phyloP scores from a whole-genome alignment of 2,329 filamentous ascomycete species.

The Huntiella savannae region DNA sequence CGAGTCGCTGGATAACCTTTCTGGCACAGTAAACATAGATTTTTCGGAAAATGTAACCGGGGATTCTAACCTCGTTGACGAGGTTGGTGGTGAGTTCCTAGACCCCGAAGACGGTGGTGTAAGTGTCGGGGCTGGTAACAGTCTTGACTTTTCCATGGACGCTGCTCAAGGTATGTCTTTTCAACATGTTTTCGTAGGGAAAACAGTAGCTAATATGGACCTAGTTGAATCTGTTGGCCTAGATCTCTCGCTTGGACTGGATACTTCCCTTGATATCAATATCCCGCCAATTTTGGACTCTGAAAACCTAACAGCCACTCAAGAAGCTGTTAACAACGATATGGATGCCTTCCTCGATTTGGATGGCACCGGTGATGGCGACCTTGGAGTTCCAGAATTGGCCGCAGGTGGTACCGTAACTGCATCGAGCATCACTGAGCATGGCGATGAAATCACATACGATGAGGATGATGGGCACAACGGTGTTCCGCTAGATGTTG shows the following conservation, averaged over 20 bases:
- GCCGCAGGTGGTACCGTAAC: background rate
- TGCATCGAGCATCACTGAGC: slow-evolving; percentile 10
- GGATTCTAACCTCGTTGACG: slow-evolving; percentile 10
- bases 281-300: slow-evolving; percentile 5
- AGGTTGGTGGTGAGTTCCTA: slow-evolving; percentile 11
- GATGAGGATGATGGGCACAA: slow-evolving; percentile 11
- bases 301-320: slow-evolving; percentile 3
- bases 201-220: background rate
- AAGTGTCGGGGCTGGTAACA: slow-evolving; percentile 3
- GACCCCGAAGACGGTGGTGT: slow-evolving; percentile 10
- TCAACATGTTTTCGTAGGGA: background rate
- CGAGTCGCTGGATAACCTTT: no score
- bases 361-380: background rate
- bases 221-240: slow-evolving; percentile 6
- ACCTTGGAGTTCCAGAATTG: slow-evolving; percentile 1
- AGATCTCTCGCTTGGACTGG: slow-evolving; percentile 3
- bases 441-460: slow-evolving; percentile 11
- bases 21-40: slow-evolving; percentile 15
- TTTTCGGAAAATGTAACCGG: slow-evolving; percentile 16
- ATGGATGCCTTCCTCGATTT: slow-evolving; percentile 6
- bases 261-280: slow-evolving; percentile 2
- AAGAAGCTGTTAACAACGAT: slow-evolving; percentile 5
- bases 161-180: slow-evolving; percentile 3
- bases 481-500: slow-evolving; percentile 7
- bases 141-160: slow-evolving; percentile 5